phyloP scores from a whole-genome alignment of 208 protist species.

The Leishmania martiniquensis region DNA sequence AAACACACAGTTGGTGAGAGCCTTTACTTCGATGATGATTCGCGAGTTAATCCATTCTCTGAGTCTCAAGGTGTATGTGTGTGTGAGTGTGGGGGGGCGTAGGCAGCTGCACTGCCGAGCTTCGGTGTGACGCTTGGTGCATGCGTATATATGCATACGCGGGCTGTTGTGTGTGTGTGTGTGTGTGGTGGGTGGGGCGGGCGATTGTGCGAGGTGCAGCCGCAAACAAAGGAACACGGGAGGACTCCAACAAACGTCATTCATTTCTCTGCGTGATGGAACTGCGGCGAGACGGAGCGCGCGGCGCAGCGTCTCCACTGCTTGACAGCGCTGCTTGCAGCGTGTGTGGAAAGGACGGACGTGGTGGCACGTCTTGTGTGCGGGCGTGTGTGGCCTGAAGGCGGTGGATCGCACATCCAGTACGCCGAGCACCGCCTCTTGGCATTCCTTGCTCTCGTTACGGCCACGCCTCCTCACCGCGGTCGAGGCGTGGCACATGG shows the following conservation, averaged over 20 bases:
- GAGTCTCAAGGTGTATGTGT: slow-evolving; percentile 23
- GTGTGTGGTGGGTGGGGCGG: too few relatives aligned
- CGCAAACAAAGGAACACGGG: slow-evolving; percentile 20
- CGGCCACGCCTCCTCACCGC: neutral
- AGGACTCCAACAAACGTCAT: slow-evolving; percentile 2
- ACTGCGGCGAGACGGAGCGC: too few relatives aligned
- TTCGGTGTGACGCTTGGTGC: neutral
- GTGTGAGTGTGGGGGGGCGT: slow-evolving; percentile 7
- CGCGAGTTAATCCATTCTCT: slow-evolving; percentile 54
- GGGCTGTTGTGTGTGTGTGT: neutral
- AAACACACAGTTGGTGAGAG: slow-evolving; percentile 51
- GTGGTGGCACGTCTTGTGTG: too few relatives aligned
- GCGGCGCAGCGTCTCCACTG: too few relatives aligned
- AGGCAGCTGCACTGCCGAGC: neutral
- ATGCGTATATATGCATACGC: too few relatives aligned
- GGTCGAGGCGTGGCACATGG: neutral
- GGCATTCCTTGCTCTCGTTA: neutral
- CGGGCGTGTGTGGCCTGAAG: neutral
- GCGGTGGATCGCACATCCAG: neutral
- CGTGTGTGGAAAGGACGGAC: too few relatives aligned
- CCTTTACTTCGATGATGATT: slow-evolving; percentile 41
- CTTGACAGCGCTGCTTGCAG: too few relatives aligned
- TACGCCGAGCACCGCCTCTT: neutral
- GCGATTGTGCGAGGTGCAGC: too few relatives aligned
- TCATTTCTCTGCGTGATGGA: neutral